Conservation (phyloP, 768 basidiomycete species). For the Leccinum obscurum region DNA sequence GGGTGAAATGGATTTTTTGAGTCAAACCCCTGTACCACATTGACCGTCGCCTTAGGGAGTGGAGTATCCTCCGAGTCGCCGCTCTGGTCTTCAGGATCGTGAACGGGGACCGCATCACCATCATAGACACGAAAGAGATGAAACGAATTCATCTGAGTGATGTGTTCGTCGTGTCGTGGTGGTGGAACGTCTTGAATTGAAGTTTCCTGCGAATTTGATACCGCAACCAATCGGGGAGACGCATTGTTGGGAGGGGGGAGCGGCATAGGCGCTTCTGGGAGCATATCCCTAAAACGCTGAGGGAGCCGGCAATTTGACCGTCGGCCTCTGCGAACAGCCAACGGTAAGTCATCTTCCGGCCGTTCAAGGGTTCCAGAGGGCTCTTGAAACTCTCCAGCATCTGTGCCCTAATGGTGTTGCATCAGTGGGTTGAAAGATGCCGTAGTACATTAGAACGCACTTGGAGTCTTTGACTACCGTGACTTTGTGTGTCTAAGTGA, state of each 20-base stretch:
- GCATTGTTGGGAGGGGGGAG: background rate
- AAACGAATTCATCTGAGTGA: background rate
- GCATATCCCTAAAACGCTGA: background rate
- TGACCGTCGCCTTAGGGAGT: background rate
- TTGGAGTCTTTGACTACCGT: too few relatives aligned
- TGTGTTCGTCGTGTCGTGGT: background rate
- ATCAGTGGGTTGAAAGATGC: background rate
- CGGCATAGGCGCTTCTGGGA: background rate
- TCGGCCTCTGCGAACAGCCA: background rate
- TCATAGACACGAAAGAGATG: background rate
- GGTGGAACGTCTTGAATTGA: background rate
- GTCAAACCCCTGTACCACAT: background rate
- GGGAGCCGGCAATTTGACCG: background rate
- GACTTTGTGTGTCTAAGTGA: too few relatives aligned
- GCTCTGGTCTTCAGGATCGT: constrained; percentile 1
- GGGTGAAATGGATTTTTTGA: too few relatives aligned
- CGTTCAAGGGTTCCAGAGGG: background rate
- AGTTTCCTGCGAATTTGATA: background rate
- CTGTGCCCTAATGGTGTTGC: background rate
- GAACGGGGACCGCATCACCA: background rate
- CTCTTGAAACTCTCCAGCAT: background rate
- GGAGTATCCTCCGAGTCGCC: background rate
- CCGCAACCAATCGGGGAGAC: accelerated
- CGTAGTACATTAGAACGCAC: too few relatives aligned
- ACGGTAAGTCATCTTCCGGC: background rate